A percentile compares a stretch with the other conserved stretches of the same genome.
Evolutionary conservation across 1,284 basidiomycete genomes (phyloP).

Genomic region (Papiliotrema fonsecae): DNA sequence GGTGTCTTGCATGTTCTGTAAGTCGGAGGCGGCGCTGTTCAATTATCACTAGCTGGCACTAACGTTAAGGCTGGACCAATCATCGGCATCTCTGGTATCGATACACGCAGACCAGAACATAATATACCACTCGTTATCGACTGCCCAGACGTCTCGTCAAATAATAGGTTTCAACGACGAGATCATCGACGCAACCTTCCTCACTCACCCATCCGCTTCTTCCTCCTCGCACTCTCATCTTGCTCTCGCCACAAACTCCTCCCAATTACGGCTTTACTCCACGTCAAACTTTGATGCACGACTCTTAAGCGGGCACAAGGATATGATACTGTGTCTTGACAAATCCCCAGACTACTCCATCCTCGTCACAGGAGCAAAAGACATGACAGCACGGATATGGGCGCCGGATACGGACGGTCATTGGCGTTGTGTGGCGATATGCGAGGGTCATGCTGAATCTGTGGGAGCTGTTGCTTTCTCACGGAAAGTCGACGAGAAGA

Average conservation of each 20-base stretch:
- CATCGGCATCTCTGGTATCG: slow-evolving; percentile 67
- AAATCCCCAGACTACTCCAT: slow-evolving; percentile 62
- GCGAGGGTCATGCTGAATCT: slow-evolving; percentile 91
- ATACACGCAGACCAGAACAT: slow-evolving; percentile 97
- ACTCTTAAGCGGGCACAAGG: slow-evolving; percentile 78
- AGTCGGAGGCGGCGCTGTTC: slow-evolving; percentile 7
- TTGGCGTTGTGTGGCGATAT: slow-evolving; percentile 79
- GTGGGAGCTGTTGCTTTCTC: slow-evolving; percentile 85
- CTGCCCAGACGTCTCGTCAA: slow-evolving; percentile 66
- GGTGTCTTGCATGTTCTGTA: slow-evolving; percentile 32
- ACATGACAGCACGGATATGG: slow-evolving; percentile 85
- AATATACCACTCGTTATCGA: slow-evolving; percentile 71
- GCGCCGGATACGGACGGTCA: slow-evolving; percentile 52
- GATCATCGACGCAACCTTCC: slow-evolving; percentile 81
- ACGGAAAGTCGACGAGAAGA: slow-evolving; percentile 44
- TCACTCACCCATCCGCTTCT: slow-evolving; percentile 52
- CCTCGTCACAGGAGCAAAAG: slow-evolving; percentile 88
- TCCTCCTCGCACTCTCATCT: slow-evolving; percentile 56
- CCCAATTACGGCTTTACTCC: slow-evolving; percentile 81
- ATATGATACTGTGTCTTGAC: slow-evolving; percentile 85
- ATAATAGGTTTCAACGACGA: slow-evolving; percentile 98
- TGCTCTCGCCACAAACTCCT: slow-evolving; percentile 93
- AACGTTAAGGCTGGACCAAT: slow-evolving; percentile 60
- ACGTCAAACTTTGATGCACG: slow-evolving; percentile 67
- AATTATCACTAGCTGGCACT: neutral